phyloP scores from a whole-genome alignment of 306 rosid genomes.

The Vigna nakashimae region DNA sequence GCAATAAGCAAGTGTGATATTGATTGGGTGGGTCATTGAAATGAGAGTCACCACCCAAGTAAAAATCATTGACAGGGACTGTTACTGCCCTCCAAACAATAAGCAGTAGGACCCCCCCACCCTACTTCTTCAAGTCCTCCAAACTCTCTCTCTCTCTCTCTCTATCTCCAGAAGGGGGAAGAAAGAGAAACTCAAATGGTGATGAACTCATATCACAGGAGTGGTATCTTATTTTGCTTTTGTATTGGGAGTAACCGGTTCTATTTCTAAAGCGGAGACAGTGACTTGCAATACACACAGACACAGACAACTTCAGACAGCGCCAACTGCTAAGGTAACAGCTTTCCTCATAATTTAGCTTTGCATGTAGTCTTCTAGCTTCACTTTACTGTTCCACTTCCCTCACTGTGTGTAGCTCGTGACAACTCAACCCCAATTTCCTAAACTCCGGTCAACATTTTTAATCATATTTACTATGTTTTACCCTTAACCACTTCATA shows the following conservation, averaged over 20 bases:
- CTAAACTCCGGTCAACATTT: conserved; percentile 28
- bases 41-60: conserved; percentile 53
- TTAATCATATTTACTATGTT: not conserved
- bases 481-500: conserved; percentile 17
- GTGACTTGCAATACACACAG: conserved; percentile 24
- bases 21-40: conserved; percentile 63
- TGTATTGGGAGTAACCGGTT: conserved; percentile 14
- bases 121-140: not conserved
- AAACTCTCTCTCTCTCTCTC: conserved; percentile 13
- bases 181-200: conserved; percentile 37
- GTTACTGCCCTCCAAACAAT: conserved; percentile 67
- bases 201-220: conserved; percentile 38
- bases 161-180: not conserved
- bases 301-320: conserved; percentile 34
- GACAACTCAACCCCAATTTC: conserved; percentile 10
- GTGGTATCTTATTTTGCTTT: conserved; percentile 14
- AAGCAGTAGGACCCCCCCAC: conserved; percentile 62
- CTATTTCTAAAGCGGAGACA: conserved; percentile 42
- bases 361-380: conserved; percentile 40
- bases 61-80: conserved; percentile 71
- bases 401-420: not conserved
- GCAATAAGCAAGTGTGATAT: conserved; percentile 44
- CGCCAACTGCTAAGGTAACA: conserved; percentile 31
- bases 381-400: conserved; percentile 10
- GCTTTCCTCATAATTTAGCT: conserved; percentile 21